These are phyloP conservation scores for Rhazya stricta DNA, from an alignment of 257 asterid genomes.

Conservation along the genomic window DNA sequence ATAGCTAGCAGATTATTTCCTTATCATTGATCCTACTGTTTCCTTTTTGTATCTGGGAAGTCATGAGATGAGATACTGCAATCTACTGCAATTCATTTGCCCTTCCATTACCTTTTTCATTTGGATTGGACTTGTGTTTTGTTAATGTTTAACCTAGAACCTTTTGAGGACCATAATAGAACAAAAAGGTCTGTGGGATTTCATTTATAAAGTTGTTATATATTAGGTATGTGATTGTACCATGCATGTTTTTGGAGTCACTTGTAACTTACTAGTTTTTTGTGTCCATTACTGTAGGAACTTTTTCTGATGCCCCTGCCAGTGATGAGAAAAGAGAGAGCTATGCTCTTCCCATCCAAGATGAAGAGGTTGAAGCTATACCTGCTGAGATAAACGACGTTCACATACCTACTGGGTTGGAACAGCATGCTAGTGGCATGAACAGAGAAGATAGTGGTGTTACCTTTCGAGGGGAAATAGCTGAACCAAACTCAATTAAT, in stretches of 20 bases:
- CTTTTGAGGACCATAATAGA: neutral
- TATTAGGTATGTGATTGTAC: neutral
- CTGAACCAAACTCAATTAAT: conserved; percentile 15
- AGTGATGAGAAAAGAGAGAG: conserved; percentile 26
- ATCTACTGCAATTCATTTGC: neutral
- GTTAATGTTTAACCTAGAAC: neutral
- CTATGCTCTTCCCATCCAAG: conserved; percentile 26
- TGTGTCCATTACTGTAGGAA: conserved; percentile 23
- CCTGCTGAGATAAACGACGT: conserved; percentile 14
- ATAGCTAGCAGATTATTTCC: neutral
- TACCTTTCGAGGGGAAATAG: conserved; percentile 7
- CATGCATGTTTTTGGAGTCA: neutral
- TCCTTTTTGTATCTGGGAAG: neutral
- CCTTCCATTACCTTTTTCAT: neutral
- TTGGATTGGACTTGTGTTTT: neutral
- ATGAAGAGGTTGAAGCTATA: conserved; percentile 28
- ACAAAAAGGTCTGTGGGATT: neutral
- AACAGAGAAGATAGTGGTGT: conserved; percentile 13
- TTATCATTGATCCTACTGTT: neutral
- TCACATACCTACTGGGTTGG: conserved; percentile 15
- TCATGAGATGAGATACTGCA: neutral
- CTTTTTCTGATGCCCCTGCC: conserved; percentile 29
- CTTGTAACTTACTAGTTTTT: neutral
- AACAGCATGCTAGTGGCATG: conserved; percentile 14
- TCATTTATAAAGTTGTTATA: neutral